phyloP scores from a whole-genome alignment of 2,329 filamentous ascomycete species.

The Aspergillus novoparasiticus region DNA sequence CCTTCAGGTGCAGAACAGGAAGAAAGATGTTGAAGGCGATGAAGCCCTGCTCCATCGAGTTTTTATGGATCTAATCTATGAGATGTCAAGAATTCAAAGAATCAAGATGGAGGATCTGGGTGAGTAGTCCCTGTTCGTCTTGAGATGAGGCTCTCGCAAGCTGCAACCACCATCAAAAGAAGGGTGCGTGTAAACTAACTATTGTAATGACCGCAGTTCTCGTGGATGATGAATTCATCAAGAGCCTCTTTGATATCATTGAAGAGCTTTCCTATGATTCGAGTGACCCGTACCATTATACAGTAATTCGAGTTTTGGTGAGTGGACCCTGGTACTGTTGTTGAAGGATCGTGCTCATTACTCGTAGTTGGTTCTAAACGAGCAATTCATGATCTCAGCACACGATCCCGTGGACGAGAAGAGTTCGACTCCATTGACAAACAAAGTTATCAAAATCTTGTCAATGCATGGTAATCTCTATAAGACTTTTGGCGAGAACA shows the following conservation, averaged over 20 bases:
- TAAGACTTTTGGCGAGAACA: conserved; percentile 96
- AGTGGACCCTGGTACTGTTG: conserved; percentile 35
- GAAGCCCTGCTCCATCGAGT: conserved; percentile 71
- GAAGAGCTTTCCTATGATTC: conserved; percentile 84
- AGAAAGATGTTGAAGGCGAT: conserved; percentile 46
- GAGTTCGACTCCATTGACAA: conserved; percentile 67
- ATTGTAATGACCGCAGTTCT: conserved; percentile 43
- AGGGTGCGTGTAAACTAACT: not conserved
- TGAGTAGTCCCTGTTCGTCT: conserved; percentile 47
- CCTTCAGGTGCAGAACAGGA: conserved; percentile 64
- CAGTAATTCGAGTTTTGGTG: conserved; percentile 89
- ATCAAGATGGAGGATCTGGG: conserved; percentile 75
- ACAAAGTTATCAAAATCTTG: conserved; percentile 89
- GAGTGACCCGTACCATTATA: conserved; percentile 93
- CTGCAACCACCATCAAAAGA: not conserved
- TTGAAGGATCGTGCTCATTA: conserved; percentile 20
- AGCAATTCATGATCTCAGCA: conserved; percentile 90
- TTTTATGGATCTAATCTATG: conserved; percentile 86
- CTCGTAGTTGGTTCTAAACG: conserved; percentile 83
- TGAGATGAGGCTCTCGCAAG: not conserved
- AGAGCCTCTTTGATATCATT: conserved; percentile 82
- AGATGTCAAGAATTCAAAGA: conserved; percentile 91
- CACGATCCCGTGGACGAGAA: conserved; percentile 52
- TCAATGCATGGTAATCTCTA: conserved; percentile 78
- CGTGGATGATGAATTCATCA: conserved; percentile 76